Evolutionary conservation across 352 stramenopile genomes (phyloP), one percentile per base, ranked within the genome.

Genomic region (Phytopythium delawarense): DNA sequence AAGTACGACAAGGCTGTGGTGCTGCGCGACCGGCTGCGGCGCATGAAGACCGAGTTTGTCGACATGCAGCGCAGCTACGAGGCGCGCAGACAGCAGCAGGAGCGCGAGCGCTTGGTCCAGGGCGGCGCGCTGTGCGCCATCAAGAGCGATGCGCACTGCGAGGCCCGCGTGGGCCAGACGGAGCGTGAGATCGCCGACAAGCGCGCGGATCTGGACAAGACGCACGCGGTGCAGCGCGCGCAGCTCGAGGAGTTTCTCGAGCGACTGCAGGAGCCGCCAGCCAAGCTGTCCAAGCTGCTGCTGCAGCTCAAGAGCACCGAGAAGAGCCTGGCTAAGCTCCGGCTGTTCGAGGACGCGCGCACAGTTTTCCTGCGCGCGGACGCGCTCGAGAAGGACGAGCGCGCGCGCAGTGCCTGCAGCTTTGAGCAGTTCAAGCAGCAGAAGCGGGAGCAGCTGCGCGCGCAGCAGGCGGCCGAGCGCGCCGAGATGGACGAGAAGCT

Each of bases 301-400:
- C 71, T 92, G 15, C 81, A 92, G 48, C 64, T 91, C 8, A 87
- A 89, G 49, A 79, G 86, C 51, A 89, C 83, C 11, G 81, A 92
- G 59, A 81, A 80, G 54, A 90, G 78, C 51, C 50, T 92, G 56
- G 66, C 83, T 1, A 70, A 68, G 1, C 60, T 92, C 9, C 73
- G 75, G 30, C 67, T 91, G 32, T 92, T 89, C 55, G 83, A 92
- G 59, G 81, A 92, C 46, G 83, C 83, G 16, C 85, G 85, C 54
- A 92, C 79, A 42, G 83, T 92, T 9, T 92, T 79, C 54, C 51
- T 70, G 4, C 72, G 78, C 48, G 72, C 72, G 0, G 75, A 84
- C n/a, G 65, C 66, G 3, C 88, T 92, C 69, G 83, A 92, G 48
- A 78, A 72, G 20, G 74, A 87, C 2, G 72, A 91, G 64, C 74